Evolutionary conservation across 352 stramenopile species (phyloP).

Genomic region (Globisporangium mamillatum): DNA sequence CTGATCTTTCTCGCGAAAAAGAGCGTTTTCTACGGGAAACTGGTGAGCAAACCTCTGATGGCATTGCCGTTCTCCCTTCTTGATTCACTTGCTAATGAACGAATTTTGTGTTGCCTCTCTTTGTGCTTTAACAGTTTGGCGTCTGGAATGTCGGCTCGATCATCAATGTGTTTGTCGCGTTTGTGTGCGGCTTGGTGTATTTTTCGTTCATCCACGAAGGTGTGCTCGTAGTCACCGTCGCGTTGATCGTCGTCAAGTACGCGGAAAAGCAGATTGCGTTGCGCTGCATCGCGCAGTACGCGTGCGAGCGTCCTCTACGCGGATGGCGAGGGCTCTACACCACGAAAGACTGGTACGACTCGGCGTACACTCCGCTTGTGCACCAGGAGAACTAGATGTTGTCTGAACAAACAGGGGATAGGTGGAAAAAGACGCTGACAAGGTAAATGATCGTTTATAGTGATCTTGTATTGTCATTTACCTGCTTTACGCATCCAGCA

Average conservation of each 20-base stretch:
- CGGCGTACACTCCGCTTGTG: conserved; percentile 75
- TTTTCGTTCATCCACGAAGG: conserved; percentile 68
- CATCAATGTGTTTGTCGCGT: conserved; percentile 66
- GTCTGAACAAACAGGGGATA: neutral
- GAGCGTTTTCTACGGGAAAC: conserved; percentile 74
- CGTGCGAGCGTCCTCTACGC: conserved; percentile 52
- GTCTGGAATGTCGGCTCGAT: conserved; percentile 72
- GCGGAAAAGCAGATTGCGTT: conserved; percentile 65
- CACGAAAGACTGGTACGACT: conserved; percentile 86
- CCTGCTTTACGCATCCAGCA: conserved; percentile 68
- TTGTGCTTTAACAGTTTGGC: conserved; percentile 26
- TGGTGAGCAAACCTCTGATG: conserved; percentile 22
- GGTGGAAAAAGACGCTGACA: neutral
- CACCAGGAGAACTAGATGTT: conserved; percentile 55
- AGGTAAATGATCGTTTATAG: conserved; percentile 1
- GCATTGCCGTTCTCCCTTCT: neutral
- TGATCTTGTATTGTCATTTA: neutral
- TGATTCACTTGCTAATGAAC: neutral
- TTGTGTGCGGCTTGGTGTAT: conserved; percentile 56
- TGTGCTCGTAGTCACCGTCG: conserved; percentile 55
- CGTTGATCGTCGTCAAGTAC: conserved; percentile 61
- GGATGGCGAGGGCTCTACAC: conserved; percentile 81
- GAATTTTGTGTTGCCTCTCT: neutral
- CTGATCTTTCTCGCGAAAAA: conserved; percentile 69
- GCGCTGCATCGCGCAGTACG: conserved; percentile 78